Base-by-base conservation (phyloP, 768 basidiomycete species). In the Bullera alba region DNA sequence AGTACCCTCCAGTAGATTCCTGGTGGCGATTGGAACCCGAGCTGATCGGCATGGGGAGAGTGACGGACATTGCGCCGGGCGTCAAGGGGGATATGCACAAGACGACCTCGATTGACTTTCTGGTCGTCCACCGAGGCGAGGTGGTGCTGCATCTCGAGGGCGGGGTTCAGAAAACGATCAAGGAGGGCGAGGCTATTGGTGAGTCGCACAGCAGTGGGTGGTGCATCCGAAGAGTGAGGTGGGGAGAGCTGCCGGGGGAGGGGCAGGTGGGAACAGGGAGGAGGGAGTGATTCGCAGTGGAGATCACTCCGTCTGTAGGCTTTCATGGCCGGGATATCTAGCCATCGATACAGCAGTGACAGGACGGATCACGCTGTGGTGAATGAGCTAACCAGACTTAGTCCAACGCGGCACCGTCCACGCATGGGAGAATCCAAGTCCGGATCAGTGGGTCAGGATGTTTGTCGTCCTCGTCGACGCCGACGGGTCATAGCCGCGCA, bases 171-270 rank as follows among this genome's bases (percentile, higher is more conserved):
- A n/a, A 10, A 3, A 26, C 30, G 22, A 47, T 52, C 30, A 52
- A 52, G 3, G 51, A 52, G 30, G 51, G 51, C 10, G 51, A 52
- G 28, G 51, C 38, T 5, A 52, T 52, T 16, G 51, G 51, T 52
- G 15, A 3, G 51, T 46, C 19, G 7, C 6, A 17, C 12, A 3
- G 2, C 28, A 46, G 16, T 15, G 25, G n/a, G n/a, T n/a, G n/a
- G n/a, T n/a, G n/a, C n/a, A n/a, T n/a, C n/a, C n/a, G n/a, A n/a
- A n/a, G n/a, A n/a, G n/a, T n/a, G n/a, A n/a, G n/a, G n/a, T n/a
- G n/a, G n/a, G n/a, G n/a, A n/a, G n/a, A n/a, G n/a, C n/a, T n/a
- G n/a, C n/a, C n/a, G n/a, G n/a, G n/a, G n/a, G n/a, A n/a, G n/a
- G n/a, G n/a, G n/a, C n/a, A n/a, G n/a, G n/a, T n/a, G n/a, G n/a